A percentile compares a stretch with the other conserved stretches of the same genome.
Conservation (phyloP, 1,139 yeast genomes). For the Diutina scorzettiae region DNA sequence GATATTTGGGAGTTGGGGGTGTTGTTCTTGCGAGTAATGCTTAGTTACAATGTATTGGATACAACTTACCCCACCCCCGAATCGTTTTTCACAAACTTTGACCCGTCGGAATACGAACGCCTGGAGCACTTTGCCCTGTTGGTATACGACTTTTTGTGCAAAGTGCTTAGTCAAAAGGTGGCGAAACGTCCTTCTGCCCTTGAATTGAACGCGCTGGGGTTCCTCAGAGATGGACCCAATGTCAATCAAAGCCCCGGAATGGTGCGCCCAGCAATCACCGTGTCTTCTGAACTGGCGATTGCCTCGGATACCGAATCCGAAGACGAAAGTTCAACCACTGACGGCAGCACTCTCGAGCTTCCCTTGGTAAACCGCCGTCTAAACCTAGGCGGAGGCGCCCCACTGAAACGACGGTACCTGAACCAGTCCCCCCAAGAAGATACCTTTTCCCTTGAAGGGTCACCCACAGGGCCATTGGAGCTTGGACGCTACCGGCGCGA, state of each 20-base stretch:
- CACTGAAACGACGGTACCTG: not conserved
- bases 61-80: constrained; percentile 27
- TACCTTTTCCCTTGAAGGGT: not conserved
- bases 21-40: constrained; percentile 55
- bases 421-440: not conserved
- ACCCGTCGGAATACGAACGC: constrained; percentile 17
- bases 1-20: constrained; percentile 94
- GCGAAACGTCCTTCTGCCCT: constrained; percentile 71
- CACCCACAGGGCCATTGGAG: not conserved
- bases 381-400: not conserved
- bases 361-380: not conserved
- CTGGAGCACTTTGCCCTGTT: constrained; percentile 23
- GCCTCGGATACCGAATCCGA: not conserved
- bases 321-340: not conserved
- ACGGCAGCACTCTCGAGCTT: not conserved
- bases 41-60: not conserved
- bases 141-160: constrained; percentile 52
- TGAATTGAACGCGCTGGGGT: constrained; percentile 73
- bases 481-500: constrained; percentile 37
- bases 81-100: constrained; percentile 42
- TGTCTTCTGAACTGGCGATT: not conserved
- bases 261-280: not conserved
- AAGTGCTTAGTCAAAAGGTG: constrained; percentile 54
- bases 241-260: not conserved
- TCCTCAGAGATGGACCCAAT: constrained; percentile 49